Evolutionary conservation across 495 filamentous ascomycete genomes (phyloP).

Genomic region (Penicillium paxilli): DNA sequence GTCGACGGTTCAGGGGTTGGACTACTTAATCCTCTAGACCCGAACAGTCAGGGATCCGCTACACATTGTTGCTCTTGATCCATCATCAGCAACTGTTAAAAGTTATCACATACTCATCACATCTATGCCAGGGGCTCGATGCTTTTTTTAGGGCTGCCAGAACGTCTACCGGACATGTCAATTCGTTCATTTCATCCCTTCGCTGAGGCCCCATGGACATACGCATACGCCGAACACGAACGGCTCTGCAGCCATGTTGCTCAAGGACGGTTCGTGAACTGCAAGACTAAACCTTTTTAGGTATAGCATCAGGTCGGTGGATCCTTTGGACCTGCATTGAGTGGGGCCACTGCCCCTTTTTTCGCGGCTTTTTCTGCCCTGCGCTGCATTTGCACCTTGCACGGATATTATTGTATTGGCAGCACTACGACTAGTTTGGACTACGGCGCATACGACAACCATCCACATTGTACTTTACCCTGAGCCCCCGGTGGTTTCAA

Average conservation of each 20-base stretch:
- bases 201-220: background rate
- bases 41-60: constrained; percentile 6
- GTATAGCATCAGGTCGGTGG: constrained; percentile 2
- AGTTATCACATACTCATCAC: no score
- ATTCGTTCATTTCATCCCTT: background rate
- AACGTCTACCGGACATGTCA: background rate
- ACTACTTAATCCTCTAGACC: constrained; percentile 11
- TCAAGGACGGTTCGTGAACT: constrained; percentile 7
- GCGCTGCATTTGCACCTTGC: background rate
- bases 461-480: constrained; percentile 1
- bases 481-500: background rate
- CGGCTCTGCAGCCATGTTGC: constrained; percentile 2
- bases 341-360: constrained; percentile 15
- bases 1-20: constrained; percentile 29
- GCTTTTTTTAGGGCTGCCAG: background rate
- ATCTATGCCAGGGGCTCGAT: background rate
- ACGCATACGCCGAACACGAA: constrained; percentile 6
- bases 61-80: background rate
- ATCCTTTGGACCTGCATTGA: background rate
- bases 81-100: background rate
- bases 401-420: constrained; percentile 10
- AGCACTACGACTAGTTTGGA: background rate
- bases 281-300: constrained; percentile 10
- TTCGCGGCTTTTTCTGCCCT: constrained; percentile 5
- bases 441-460: background rate